phyloP scores from a whole-genome alignment of 1,284 basidiomycete genomes.

The Naganishia cerealis region DNA sequence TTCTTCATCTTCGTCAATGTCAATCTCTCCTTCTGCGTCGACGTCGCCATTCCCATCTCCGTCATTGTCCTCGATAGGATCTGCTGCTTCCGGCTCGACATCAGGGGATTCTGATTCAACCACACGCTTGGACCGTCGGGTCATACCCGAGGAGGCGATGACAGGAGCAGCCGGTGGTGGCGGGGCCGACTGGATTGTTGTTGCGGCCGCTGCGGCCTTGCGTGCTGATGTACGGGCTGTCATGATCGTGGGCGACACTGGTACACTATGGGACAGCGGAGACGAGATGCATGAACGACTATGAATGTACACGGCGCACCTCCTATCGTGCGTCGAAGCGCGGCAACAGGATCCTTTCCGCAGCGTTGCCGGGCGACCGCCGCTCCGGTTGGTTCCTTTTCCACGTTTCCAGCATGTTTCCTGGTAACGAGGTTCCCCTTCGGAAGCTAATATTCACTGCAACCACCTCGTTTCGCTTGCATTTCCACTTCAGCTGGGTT shows the following conservation, averaged over 20 bases:
- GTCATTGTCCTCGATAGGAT: slow-evolving; percentile 14
- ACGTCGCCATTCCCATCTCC: slow-evolving; percentile 5
- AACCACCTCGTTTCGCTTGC: not conserved
- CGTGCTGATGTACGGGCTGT: slow-evolving; percentile 27
- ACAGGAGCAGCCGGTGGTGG: slow-evolving; percentile 5
- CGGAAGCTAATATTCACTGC: slow-evolving; percentile 1
- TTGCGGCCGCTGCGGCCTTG: not conserved
- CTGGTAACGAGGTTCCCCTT: not conserved
- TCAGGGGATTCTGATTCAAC: slow-evolving; percentile 33
- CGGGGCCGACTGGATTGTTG: not conserved
- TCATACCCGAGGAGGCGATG: slow-evolving; percentile 8
- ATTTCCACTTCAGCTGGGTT: not conserved
- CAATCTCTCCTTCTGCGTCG: slow-evolving; percentile 1
- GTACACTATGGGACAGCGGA: not conserved
- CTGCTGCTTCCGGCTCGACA: not conserved
- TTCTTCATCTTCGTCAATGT: slow-evolving; percentile 15
- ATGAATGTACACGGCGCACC: not conserved
- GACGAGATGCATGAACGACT: not conserved
- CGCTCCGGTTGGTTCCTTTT: too few species aligned
- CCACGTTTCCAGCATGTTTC: slow-evolving; percentile 2
- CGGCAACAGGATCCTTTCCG: not conserved
- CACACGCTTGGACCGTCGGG: slow-evolving; percentile 32
- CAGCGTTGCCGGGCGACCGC: too few species aligned
- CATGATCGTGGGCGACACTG: slow-evolving; percentile 10
- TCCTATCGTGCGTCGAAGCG: not conserved